Conservation (phyloP, 164 flowering plant genomes). For the Warburgia ugandensis region DNA sequence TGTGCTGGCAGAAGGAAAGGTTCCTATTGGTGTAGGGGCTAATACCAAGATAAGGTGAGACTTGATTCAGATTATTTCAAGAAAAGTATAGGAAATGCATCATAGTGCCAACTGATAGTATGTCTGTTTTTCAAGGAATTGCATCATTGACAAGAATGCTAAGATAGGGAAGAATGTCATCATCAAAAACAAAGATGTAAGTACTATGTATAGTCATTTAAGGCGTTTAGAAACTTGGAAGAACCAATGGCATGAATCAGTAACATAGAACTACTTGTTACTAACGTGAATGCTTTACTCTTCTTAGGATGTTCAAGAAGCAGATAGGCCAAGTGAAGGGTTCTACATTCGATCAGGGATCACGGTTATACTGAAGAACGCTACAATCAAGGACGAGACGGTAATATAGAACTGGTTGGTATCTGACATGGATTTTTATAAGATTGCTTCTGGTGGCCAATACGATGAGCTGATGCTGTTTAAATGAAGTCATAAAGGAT, state of each 20-base stretch:
- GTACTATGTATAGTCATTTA: slow-evolving; percentile 11
- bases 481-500: background rate
- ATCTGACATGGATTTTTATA: background rate
- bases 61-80: background rate
- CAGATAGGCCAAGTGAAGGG: slow-evolving; percentile 69
- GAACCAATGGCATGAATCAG: background rate
- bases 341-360: slow-evolving; percentile 87
- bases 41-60: slow-evolving; percentile 80
- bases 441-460: background rate
- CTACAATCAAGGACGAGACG: slow-evolving; percentile 72
- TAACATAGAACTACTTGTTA: too few relatives aligned
- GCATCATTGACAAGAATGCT: slow-evolving; percentile 96
- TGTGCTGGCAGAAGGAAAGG: slow-evolving; percentile 79
- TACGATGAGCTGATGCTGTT: background rate
- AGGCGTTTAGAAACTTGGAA: too few relatives aligned
- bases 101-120: background rate
- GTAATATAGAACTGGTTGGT: slow-evolving; percentile 24
- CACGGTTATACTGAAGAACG: slow-evolving; percentile 67
- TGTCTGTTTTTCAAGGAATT: slow-evolving; percentile 46
- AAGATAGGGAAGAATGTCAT: slow-evolving; percentile 83
- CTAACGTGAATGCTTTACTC: slow-evolving; percentile 1
- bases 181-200: slow-evolving; percentile 69
- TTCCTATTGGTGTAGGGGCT: slow-evolving; percentile 82
- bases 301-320: slow-evolving; percentile 80
- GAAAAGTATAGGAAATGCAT: background rate